A percentile compares a stretch with the other conserved stretches of the same genome.
Evolutionary conservation across 2,329 filamentous ascomycete species (phyloP).

Genomic region (Massarina eburnea): DNA sequence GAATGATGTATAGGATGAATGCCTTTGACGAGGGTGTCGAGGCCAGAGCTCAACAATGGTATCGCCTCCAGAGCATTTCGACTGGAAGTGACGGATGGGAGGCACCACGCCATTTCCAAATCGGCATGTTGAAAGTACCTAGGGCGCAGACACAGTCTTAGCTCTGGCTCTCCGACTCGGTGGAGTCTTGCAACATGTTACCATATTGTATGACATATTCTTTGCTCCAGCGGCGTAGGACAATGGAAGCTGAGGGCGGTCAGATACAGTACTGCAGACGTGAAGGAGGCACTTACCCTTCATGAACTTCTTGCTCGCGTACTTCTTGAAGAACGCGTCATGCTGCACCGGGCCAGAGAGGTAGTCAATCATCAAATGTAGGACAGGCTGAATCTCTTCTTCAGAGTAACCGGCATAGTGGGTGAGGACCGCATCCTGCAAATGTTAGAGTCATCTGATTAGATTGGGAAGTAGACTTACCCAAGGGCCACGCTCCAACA

Average conservation of each 20-base stretch:
- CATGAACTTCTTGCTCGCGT: constrained; percentile 98
- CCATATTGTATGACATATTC: constrained; percentile 53
- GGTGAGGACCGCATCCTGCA: constrained; percentile 76
- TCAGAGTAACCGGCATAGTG: constrained; percentile 95
- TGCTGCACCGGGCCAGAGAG: constrained; percentile 86
- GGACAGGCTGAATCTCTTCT: constrained; percentile 88
- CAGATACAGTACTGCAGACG: constrained; percentile 8
- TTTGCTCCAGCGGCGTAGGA: constrained; percentile 92
- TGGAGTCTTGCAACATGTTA: constrained; percentile 30
- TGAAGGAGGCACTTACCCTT: constrained; percentile 69
- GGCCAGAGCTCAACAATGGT: not conserved
- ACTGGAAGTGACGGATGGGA: not conserved
- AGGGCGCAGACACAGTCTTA: constrained; percentile 20
- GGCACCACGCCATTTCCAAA: not conserved
- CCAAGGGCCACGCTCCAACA: constrained; percentile 90
- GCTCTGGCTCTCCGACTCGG: constrained; percentile 25
- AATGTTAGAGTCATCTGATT: constrained; percentile 10
- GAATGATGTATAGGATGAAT: constrained; percentile 23
- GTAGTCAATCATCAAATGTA: constrained; percentile 95
- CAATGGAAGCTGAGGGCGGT: constrained; percentile 71
- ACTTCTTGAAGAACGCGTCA: constrained; percentile 99
- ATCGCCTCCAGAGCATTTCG: not conserved
- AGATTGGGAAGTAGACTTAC: constrained; percentile 54
- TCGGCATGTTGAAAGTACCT: constrained; percentile 9
- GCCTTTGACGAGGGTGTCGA: constrained; percentile 18